Evolutionary conservation across 345 rosid species (phyloP).

Genomic region (Clausena lansium): DNA sequence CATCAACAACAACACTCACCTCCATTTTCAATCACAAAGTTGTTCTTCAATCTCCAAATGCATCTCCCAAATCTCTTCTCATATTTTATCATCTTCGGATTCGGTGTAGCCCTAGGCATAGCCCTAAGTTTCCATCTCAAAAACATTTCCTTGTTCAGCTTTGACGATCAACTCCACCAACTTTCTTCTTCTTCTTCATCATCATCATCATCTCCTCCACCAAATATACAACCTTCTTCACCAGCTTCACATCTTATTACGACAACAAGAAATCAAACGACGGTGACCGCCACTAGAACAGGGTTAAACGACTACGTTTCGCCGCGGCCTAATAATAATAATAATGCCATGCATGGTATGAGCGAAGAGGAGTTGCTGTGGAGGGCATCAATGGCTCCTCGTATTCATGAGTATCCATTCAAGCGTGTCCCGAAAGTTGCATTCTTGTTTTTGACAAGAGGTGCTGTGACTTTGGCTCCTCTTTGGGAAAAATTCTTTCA

Average conservation of each 20-base stretch:
- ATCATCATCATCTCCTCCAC: not conserved
- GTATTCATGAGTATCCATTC: conserved; percentile 27
- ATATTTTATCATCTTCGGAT: conserved; percentile 38
- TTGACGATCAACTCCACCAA: conserved; percentile 29
- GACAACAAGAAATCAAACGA: not conserved
- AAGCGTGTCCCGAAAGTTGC: conserved; percentile 63
- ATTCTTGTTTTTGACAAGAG: conserved; percentile 80
- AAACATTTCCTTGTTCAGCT: conserved; percentile 29
- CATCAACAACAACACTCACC: not conserved
- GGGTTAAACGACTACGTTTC: conserved; percentile 26
- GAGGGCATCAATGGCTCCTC: conserved; percentile 57
- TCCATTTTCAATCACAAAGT: not conserved
- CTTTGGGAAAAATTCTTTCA: conserved; percentile 82
- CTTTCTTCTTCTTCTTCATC: conserved; percentile 12
- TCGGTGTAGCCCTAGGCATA: conserved; percentile 46
- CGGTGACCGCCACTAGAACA: not conserved
- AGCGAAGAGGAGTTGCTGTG: conserved; percentile 55
- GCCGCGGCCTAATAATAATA: conserved; percentile 13
- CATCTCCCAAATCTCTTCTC: conserved; percentile 34
- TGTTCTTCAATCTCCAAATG: conserved; percentile 20
- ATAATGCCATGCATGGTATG: conserved; percentile 50
- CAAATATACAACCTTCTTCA: conserved; percentile 1
- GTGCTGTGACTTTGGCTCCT: conserved; percentile 65
- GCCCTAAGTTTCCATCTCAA: conserved; percentile 33
- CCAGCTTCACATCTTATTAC: not conserved